Evolutionary conservation across 2,329 filamentous ascomycete species (phyloP).

Genomic region (Colletotrichum endophyticum): DNA sequence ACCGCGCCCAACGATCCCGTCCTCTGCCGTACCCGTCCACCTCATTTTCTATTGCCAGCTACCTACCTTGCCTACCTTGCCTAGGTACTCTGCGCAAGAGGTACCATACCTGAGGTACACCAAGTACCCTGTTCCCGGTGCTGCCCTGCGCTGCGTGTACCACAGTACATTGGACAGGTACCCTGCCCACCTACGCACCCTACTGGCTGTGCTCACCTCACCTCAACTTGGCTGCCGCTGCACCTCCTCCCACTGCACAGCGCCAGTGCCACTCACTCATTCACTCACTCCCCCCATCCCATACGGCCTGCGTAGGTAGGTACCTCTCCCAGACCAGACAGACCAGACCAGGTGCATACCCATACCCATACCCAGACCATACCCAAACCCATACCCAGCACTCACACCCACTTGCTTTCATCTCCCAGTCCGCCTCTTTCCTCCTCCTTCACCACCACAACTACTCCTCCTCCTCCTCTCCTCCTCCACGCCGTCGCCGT

Average conservation of each 20-base stretch:
- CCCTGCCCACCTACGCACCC: background rate
- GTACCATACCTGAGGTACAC: background rate
- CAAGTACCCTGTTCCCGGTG: background rate
- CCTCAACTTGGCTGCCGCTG: background rate
- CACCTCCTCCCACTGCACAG: background rate
- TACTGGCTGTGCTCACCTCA: conserved; percentile 4
- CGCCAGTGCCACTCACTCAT: background rate
- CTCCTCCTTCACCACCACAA: conserved; percentile 17
- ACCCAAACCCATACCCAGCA: background rate
- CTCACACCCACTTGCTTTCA: background rate
- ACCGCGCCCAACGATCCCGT: conserved; percentile 20
- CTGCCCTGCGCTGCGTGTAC: background rate
- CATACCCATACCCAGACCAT: background rate
- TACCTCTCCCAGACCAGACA: background rate
- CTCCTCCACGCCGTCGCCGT: background rate
- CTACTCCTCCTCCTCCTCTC: background rate
- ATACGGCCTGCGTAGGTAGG: background rate
- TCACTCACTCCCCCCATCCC: background rate
- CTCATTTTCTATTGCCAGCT: background rate
- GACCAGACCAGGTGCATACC: background rate
- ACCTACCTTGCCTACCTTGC: background rate
- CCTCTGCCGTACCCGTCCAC: conserved; percentile 6
- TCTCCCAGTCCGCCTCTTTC: conserved; percentile 8
- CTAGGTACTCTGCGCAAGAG: background rate
- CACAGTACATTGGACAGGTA: background rate